phyloP scores from a whole-genome alignment of 805 yeast genomes.

The Ogataea dorogensis region DNA sequence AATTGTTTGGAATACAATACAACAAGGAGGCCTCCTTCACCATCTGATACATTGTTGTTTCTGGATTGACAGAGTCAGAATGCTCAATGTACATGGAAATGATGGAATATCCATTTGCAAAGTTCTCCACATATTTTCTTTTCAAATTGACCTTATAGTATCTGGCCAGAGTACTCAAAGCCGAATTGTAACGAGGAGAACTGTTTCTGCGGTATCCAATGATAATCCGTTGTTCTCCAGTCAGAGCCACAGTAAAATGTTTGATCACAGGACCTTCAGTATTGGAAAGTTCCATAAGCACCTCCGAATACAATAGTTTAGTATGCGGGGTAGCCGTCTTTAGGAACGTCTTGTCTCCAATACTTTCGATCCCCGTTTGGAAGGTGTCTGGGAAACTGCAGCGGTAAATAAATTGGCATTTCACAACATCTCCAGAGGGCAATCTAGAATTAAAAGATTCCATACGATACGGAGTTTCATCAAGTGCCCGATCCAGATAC shows the following conservation, averaged over 20 bases:
- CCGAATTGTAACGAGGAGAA: conserved; percentile 84
- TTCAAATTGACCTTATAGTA: conserved; percentile 84
- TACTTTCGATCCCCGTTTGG: conserved; percentile 52
- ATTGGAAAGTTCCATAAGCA: conserved; percentile 63
- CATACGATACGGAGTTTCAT: conserved; percentile 54
- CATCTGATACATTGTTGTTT: conserved; percentile 81
- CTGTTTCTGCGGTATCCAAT: conserved; percentile 85
- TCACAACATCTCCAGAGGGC: conserved; percentile 44
- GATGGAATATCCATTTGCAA: conserved; percentile 82
- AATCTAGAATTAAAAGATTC: conserved; percentile 76
- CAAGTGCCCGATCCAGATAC: conserved; percentile 59
- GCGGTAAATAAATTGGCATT: conserved; percentile 80
- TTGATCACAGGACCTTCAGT: conserved; percentile 93
- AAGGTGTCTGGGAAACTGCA: conserved; percentile 47
- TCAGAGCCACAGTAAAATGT: conserved; percentile 74
- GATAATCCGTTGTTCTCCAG: conserved; percentile 81
- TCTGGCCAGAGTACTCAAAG: conserved; percentile 80
- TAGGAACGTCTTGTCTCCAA: conserved; percentile 77
- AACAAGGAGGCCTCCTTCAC: conserved; percentile 91
- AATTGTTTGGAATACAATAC: conserved; percentile 86
- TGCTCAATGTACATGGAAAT: conserved; percentile 83
- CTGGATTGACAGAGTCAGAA: conserved; percentile 50
- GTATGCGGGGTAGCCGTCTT: conserved; percentile 79
- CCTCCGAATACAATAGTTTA: conserved; percentile 68
- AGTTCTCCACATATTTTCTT: conserved; percentile 92